Evolutionary conservation across 2,329 filamentous ascomycete species (phyloP).

Genomic region (Dryadomyces quercivorus): DNA sequence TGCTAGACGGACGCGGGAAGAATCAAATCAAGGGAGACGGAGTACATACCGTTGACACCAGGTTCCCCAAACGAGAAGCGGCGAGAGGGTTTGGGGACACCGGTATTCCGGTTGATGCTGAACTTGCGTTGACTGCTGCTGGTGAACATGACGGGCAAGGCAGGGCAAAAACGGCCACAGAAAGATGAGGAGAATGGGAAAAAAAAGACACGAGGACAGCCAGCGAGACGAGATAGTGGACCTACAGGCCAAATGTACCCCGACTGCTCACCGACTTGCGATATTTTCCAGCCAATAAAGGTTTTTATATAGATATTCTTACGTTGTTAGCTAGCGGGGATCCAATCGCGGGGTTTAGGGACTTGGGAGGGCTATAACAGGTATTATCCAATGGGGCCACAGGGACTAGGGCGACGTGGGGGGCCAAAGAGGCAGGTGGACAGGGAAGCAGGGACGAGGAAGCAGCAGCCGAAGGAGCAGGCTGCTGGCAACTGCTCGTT

Average conservation of each 20-base stretch:
- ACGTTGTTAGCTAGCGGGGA: no score
- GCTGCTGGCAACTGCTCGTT: no score
- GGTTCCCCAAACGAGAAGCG: conserved; percentile 49
- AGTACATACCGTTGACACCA: conserved; percentile 39
- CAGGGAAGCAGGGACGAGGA: no score
- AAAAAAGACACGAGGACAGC: background rate
- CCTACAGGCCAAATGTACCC: no score
- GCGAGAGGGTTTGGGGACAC: conserved; percentile 41
- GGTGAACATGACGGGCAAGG: conserved; percentile 27
- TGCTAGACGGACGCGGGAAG: no score
- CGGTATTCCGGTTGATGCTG: conserved; percentile 55
- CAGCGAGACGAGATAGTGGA: background rate
- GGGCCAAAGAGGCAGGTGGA: no score
- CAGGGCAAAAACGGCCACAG: background rate
- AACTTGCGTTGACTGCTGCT: conserved; percentile 39
- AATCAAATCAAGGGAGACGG: background rate
- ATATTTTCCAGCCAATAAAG: background rate
- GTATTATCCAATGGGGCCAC: no score
- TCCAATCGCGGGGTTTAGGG: background rate
- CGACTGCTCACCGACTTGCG: background rate
- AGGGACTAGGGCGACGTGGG: no score
- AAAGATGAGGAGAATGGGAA: background rate
- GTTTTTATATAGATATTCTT: no score
- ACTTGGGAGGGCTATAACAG: no score
- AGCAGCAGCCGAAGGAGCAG: no score